Evolutionary conservation across 2,329 filamentous ascomycete genomes (phyloP).

Genomic region (Alternaria burnsii): DNA sequence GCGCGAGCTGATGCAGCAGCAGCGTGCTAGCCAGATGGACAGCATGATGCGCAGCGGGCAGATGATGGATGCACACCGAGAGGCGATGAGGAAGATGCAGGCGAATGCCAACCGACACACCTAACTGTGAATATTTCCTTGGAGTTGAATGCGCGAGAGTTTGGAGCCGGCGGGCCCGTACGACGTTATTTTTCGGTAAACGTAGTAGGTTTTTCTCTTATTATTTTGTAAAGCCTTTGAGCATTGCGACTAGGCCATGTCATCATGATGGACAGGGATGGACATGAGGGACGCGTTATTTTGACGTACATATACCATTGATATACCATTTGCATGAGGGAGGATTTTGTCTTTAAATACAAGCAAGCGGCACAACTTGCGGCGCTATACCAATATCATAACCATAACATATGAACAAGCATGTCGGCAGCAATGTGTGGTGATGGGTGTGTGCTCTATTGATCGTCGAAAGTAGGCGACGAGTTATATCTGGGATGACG

Average conservation of each 20-base stretch:
- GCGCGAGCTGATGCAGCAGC: slow-evolving; percentile 65
- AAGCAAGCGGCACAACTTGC: neutral
- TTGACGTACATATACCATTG: neutral
- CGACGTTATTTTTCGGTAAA: neutral
- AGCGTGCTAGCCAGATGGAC: slow-evolving; percentile 71
- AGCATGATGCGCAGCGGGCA: slow-evolving; percentile 78
- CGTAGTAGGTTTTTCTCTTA: neutral
- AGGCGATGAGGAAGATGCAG: slow-evolving; percentile 84
- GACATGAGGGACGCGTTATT: neutral
- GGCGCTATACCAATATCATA: neutral
- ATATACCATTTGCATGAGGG: neutral
- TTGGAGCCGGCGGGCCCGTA: neutral
- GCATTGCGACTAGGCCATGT: neutral
- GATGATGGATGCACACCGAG: slow-evolving; percentile 78
- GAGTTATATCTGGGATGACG: neutral
- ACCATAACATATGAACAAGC: neutral
- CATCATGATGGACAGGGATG: neutral
- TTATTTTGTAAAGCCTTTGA: neutral
- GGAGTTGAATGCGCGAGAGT: neutral
- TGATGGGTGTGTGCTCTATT: neutral
- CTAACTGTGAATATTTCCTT: slow-evolving; percentile 10
- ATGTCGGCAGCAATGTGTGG: neutral
- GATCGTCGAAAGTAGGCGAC: neutral
- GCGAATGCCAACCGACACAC: slow-evolving; percentile 58
- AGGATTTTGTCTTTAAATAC: neutral